Percentiles rank a stretch among this genome's conserved stretches.
Conservation (phyloP, 2,329 filamentous ascomycete species). For the Phaeosphaeria sp. region DNA sequence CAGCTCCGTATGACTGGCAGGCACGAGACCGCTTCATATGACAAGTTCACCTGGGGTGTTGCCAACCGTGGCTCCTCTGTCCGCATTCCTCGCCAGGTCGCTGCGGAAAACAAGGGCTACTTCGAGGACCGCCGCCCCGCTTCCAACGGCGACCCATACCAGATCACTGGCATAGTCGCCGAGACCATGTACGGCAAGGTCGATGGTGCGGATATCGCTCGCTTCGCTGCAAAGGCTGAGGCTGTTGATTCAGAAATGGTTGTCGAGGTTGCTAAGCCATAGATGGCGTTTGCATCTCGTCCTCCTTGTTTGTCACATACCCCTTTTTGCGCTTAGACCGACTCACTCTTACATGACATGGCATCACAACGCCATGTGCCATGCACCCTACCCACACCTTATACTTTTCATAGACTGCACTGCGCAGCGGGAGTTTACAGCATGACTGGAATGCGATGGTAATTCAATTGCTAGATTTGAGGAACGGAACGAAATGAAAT, state of each 20-base stretch:
- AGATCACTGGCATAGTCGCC: constrained; percentile 81
- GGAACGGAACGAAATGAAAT: neutral
- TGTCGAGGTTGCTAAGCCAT: constrained; percentile 35
- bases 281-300: constrained; percentile 9
- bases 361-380: too few species aligned
- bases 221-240: constrained; percentile 46
- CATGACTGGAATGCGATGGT: neutral
- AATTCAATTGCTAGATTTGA: neutral
- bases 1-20: constrained; percentile 89
- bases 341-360: neutral
- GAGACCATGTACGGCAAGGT: constrained; percentile 67
- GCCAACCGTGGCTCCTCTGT: constrained; percentile 96
- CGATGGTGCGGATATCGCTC: constrained; percentile 55
- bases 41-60: constrained; percentile 91
- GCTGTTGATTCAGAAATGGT: constrained; percentile 45
- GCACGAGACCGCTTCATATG: constrained; percentile 93
- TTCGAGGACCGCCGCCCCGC: constrained; percentile 76
- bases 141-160: constrained; percentile 87
- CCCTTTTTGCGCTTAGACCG: constrained; percentile 6
- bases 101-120: constrained; percentile 90
- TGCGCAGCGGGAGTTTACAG: constrained; percentile 6
- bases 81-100: constrained; percentile 85
- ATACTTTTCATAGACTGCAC: constrained; percentile 2
- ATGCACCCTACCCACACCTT: neutral
- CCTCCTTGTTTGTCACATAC: constrained; percentile 14